Conservation (phyloP, 2,329 filamentous ascomycete genomes). For the Diaporthe aspalathi region DNA sequence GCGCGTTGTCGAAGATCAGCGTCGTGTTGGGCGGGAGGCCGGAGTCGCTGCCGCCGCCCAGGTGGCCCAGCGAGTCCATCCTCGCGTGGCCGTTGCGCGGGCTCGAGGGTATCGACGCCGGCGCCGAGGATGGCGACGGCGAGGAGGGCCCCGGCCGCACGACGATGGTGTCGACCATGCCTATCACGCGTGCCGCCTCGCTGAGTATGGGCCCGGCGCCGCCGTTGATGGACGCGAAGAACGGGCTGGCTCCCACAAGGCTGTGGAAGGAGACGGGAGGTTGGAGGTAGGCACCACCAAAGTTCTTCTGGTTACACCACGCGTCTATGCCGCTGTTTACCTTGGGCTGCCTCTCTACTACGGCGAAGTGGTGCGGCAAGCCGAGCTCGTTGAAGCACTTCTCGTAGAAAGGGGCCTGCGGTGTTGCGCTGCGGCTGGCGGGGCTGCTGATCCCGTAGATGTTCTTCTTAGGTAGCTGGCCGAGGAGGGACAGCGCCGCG, state of each 20-base stretch:
- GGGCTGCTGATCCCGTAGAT: constrained; percentile 84
- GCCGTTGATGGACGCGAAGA: constrained; percentile 63
- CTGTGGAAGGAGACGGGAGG: constrained; percentile 73
- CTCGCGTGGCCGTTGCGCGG: constrained; percentile 47
- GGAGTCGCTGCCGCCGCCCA: constrained; percentile 41
- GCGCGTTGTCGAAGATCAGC: constrained; percentile 83
- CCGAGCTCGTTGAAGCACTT: constrained; percentile 86
- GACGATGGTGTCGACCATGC: constrained; percentile 84
- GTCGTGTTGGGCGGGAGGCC: constrained; percentile 61
- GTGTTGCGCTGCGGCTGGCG: constrained; percentile 70
- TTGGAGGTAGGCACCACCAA: constrained; percentile 85
- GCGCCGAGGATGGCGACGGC: constrained; percentile 53
- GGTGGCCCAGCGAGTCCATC: constrained; percentile 36
- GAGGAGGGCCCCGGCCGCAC: constrained; percentile 63
- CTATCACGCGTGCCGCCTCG: constrained; percentile 81
- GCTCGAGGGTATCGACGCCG: constrained; percentile 61
- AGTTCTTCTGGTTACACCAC: constrained; percentile 78
- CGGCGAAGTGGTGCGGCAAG: constrained; percentile 84
- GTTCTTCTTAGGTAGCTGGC: constrained; percentile 81
- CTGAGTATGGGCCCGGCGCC: constrained; percentile 70
- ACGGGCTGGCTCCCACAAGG: constrained; percentile 67
- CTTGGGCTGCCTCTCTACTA: constrained; percentile 76
- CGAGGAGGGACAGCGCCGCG: constrained; percentile 79
- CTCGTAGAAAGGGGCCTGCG: constrained; percentile 86
- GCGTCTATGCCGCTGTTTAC: constrained; percentile 75